These are phyloP conservation scores for Trichoderma atroviride DNA, from an alignment of 2,329 filamentous ascomycete species.

Conservation along the genomic window DNA sequence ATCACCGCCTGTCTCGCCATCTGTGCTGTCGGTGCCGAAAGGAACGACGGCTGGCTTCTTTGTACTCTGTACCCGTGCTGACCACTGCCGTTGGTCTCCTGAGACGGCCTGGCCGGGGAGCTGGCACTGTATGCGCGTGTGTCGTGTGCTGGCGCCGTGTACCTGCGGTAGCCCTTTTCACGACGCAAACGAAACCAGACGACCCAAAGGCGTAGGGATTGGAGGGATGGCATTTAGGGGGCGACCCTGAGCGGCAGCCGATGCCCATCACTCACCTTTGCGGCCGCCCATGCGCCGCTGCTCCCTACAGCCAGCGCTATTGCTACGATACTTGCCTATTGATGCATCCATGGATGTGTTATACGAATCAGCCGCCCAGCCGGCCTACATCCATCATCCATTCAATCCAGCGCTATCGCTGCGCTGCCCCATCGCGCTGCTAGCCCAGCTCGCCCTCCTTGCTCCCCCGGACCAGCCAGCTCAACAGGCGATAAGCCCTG, in stretches of 20 bases:
- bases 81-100: background rate
- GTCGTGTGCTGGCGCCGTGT: conserved; percentile 14
- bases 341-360: background rate
- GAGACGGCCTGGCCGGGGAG: conserved; percentile 6
- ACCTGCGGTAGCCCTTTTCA: conserved; percentile 7
- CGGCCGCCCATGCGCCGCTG: background rate
- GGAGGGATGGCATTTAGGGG: conserved; percentile 13
- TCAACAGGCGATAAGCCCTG: conserved; percentile 25
- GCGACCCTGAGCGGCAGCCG: conserved; percentile 10
- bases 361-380: background rate
- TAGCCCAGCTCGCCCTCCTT: conserved; percentile 3
- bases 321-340: background rate
- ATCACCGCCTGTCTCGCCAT: conserved; percentile 15
- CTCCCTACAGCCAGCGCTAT: background rate
- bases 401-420: background rate
- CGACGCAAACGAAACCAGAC: conserved; percentile 16
- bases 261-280: background rate
- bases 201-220: background rate
- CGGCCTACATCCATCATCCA: background rate
- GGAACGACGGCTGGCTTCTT: background rate
- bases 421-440: background rate
- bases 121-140: conserved; percentile 21
- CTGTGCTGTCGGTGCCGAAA: background rate
- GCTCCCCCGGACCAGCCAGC: conserved; percentile 21
- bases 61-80: background rate